Evolutionary conservation across 495 filamentous ascomycete species (phyloP).

Genomic region (Geopyxis carbonaria): DNA sequence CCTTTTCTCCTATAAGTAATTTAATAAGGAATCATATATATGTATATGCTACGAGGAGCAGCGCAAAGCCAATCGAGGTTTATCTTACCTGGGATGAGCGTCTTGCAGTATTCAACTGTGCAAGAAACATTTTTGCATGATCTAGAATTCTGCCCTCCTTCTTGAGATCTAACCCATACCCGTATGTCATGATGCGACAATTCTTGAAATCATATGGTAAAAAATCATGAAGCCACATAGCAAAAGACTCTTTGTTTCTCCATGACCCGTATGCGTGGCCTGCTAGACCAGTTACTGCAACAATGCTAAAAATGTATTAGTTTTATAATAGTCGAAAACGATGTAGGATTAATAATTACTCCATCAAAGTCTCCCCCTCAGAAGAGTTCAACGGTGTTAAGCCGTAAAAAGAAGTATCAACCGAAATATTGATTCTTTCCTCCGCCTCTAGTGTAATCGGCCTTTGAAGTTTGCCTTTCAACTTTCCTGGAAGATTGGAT

Average conservation of each 20-base stretch:
- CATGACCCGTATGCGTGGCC: slow-evolving; percentile 11
- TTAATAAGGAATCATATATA: not conserved
- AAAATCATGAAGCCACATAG: slow-evolving; percentile 6
- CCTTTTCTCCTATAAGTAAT: slow-evolving; percentile 5
- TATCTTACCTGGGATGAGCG: not conserved
- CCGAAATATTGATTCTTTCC: not conserved
- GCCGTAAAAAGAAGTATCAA: slow-evolving; percentile 6
- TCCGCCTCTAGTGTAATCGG: too few species aligned
- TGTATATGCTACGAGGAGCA: too few species aligned
- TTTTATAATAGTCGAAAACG: not conserved
- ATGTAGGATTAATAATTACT: slow-evolving; percentile 4
- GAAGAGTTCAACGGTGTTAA: slow-evolving; percentile 10
- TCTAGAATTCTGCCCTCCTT: not conserved
- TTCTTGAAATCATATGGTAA: slow-evolving; percentile 1
- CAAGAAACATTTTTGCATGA: not conserved
- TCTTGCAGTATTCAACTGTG: not conserved
- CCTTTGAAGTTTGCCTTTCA: too few species aligned
- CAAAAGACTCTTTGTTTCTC: not conserved
- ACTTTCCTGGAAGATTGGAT: too few species aligned
- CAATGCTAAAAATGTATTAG: not conserved
- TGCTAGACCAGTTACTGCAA: slow-evolving; percentile 7
- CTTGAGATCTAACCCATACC: not conserved
- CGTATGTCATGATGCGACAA: slow-evolving; percentile 2
- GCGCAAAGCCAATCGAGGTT: not conserved
- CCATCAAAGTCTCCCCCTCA: slow-evolving; percentile 3